phyloP scores from a whole-genome alignment of 352 stramenopile species.

The Phytophthora chlamydospora region DNA sequence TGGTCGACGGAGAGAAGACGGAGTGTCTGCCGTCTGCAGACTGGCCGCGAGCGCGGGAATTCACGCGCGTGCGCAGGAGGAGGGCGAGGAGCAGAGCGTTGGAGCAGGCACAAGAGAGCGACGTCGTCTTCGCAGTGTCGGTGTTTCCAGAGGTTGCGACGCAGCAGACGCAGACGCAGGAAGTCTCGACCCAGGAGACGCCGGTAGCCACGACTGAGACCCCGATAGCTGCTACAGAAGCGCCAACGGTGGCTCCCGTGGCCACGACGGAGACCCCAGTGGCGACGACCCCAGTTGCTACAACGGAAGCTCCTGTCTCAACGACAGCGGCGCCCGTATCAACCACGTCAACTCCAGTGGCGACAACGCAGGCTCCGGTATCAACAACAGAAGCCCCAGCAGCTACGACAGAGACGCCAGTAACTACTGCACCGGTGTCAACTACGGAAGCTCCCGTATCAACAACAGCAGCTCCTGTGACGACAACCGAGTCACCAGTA shows the following conservation, averaged over 20 bases:
- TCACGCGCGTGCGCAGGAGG: conserved; percentile 9
- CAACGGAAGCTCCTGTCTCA: not conserved
- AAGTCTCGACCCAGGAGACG: not conserved
- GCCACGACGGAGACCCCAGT: not conserved
- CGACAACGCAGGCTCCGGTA: not conserved
- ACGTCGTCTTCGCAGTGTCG: conserved; percentile 11
- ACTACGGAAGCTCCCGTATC: not conserved
- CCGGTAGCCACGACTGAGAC: not conserved
- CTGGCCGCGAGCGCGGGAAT: conserved; percentile 13
- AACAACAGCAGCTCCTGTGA: not conserved
- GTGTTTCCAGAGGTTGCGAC: not conserved
- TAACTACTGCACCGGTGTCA: not conserved
- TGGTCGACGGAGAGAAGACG: conserved; percentile 17
- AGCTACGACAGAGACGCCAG: not conserved
- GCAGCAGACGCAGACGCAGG: not conserved
- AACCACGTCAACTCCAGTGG: conserved; percentile 2
- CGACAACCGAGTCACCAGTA: not conserved
- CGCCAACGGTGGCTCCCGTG: not conserved
- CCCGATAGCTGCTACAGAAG: not conserved
- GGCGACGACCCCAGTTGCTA: not conserved
- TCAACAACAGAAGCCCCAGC: not conserved
- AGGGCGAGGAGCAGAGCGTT: conserved; percentile 21
- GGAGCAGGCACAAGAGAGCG: conserved; percentile 14
- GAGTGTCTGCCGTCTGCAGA: conserved; percentile 37
- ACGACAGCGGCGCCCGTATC: conserved; percentile 2